Conservation (phyloP, 2,329 filamentous ascomycete species). For the Sclerotiophoma versabilis region DNA sequence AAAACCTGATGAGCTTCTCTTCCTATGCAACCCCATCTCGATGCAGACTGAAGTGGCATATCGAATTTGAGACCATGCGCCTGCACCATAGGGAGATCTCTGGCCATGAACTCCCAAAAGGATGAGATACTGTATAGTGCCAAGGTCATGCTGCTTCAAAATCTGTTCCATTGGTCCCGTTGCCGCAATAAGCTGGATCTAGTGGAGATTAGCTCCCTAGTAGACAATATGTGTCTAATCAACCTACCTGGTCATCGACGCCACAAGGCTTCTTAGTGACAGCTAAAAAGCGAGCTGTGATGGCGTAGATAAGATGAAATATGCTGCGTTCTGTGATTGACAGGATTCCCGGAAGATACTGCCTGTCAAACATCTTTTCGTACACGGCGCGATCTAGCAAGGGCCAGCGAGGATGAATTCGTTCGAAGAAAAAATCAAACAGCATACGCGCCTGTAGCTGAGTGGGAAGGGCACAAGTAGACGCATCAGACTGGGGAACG, state of each 20-base stretch:
- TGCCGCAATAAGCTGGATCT: slow-evolving; percentile 31
- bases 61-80: slow-evolving; percentile 37
- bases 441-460: slow-evolving; percentile 26
- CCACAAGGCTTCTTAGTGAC: slow-evolving; percentile 35
- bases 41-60: slow-evolving; percentile 38
- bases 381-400: slow-evolving; percentile 35
- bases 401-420: slow-evolving; percentile 37
- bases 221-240: background rate
- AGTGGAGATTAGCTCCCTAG: background rate
- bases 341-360: slow-evolving; percentile 27
- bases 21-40: slow-evolving; percentile 37
- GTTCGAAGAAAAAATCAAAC: slow-evolving; percentile 36
- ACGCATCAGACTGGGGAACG: background rate
- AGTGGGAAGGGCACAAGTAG: slow-evolving; percentile 17
- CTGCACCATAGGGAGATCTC: slow-evolving; percentile 37
- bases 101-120: slow-evolving; percentile 37
- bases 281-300: slow-evolving; percentile 34
- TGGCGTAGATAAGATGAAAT: slow-evolving; percentile 38
- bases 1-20: slow-evolving; percentile 28
- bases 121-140: slow-evolving; percentile 36
- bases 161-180: slow-evolving; percentile 36
- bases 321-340: slow-evolving; percentile 31
- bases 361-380: slow-evolving; percentile 28
- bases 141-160: slow-evolving; percentile 32
- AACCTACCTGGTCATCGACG: slow-evolving; percentile 31